phyloP scores from a whole-genome alignment of 2,329 filamentous ascomycete genomes.

The Colletotrichum theobromicola region DNA sequence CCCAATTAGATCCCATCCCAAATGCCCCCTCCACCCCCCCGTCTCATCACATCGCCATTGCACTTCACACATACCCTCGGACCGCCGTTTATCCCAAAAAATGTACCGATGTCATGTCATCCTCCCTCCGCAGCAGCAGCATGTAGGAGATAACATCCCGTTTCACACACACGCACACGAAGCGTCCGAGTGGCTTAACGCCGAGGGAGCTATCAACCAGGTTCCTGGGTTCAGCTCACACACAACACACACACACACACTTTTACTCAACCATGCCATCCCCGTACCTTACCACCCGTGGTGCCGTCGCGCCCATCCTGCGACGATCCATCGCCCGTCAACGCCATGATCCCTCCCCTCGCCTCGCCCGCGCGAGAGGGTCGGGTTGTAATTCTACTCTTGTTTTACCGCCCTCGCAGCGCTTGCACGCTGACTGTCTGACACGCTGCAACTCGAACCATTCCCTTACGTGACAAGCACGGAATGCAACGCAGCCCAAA shows the following conservation, averaged over 20 bases:
- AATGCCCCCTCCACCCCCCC: neutral
- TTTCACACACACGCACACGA: neutral
- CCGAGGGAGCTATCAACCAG: neutral
- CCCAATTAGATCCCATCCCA: neutral
- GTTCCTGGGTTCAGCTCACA: neutral
- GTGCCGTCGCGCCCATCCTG: neutral
- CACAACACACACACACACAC: no score
- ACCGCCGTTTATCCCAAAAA: neutral
- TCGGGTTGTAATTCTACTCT: neutral
- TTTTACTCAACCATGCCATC: neutral
- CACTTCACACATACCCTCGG: neutral
- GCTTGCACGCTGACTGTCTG: neutral
- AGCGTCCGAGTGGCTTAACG: conserved; percentile 6
- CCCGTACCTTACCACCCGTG: neutral
- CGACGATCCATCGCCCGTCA: neutral
- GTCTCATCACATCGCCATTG: neutral
- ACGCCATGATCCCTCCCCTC: neutral
- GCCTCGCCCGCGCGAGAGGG: no score
- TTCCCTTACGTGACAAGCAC: neutral
- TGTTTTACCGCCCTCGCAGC: neutral
- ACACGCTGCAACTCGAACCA: neutral
- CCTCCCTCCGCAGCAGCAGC: neutral
- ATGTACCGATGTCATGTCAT: neutral
- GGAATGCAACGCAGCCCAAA: neutral
- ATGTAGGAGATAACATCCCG: neutral